Base-by-base conservation (phyloP, 148 eudicot species). In the Rhododendron kiyosumense region DNA sequence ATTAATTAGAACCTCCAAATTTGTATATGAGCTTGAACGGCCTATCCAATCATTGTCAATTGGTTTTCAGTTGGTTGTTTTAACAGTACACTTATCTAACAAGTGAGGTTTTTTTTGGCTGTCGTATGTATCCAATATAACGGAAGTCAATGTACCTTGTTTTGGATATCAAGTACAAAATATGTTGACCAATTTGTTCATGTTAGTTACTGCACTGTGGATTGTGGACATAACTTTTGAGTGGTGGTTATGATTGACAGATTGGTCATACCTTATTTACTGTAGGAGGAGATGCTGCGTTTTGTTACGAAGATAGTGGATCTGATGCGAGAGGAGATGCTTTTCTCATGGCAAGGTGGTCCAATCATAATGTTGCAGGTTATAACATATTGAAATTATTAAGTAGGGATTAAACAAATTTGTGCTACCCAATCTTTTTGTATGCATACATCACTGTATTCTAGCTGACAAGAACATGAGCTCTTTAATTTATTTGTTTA, bases 281-380 rank as follows among this genome's bases (percentile, higher is more conserved):
- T 82, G 85, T 91, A 96, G 99, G 96, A 88, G 85, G 99, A 96
- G 93, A 96, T 96, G 99, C 91, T 92, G 88, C 92, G 90, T 9
- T 96, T 89, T 89, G 99, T 96, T 73, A 93, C 89, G 78, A 96
- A 91, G 94, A 94, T 96, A 91, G 99, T 96, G 59, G 94, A 93
- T 88, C 80, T 96, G 89, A 95, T 96, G 99, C 92, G 86, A 82
- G 91, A 93, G 54, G 96, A 95, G 86, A 91, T 78, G 84, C 96
- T 96, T 26, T 93, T 95, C 85, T 95, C 97, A 86, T 96, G 99
- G 99, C 99, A 96, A 93, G 99, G 99, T 81, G 99, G 99, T 84
- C 99, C 99, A 59, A 90, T 96, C 75, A 95, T 96, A 86, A 65
- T 96, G 94, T 82, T 95, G 95, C 99, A 96, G 99, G 99, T 96